Evolutionary conservation across 108 stramenopile species (phyloP), one percentile per base, ranked within the genome.

Genomic region (Cyclostephanos tholiformis): DNA sequence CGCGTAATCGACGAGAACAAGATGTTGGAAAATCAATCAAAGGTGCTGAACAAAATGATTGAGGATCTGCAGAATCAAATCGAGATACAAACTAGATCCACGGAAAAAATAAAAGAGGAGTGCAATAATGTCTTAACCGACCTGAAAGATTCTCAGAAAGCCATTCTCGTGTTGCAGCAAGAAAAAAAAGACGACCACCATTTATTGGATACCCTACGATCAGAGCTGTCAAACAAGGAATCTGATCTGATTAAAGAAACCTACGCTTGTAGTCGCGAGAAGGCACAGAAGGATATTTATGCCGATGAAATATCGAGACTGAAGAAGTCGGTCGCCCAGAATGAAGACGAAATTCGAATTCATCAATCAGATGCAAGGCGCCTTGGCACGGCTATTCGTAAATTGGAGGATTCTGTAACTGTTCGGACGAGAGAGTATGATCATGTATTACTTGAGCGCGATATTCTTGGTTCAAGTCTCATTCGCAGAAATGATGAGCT

Each of bases 401-500:
- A 85, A 52, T 79, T 93, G 77, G 94, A 95, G 69, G 92, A 92
- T 44, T 86, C 85, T 58, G 91, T 86, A 17, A 46, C 83, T 29
- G 65, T 76, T 67, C 91, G 92, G 71, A 71, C 82, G 26, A 90
- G 84, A 69, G 91, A 93, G 77, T 88, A 82, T 62, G 89, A 91
- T 64, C 84, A 88, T 72, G 76, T 91, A 35, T 87, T 95, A 29
- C 88, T 88, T 64, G 90, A 95, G 74, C 79, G 94, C n/a, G 94
- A 95, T 70, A 92, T 95, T 36, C 77, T 95, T 29, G 92, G 94
- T 36, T 90, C 92, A 35, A 90, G 93, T 83, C 85, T 95, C 19
- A 95, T 95, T 49, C 89, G 94, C 13, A 83, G 92, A 43, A 95
- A 95, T 69, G 92, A 93, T 70, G 94, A 95, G 82, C 74, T 95